Evolutionary conservation across 2,329 filamentous ascomycete genomes (phyloP), one percentile per base, ranked within the genome.

Genomic region (Trichoderma breve): DNA sequence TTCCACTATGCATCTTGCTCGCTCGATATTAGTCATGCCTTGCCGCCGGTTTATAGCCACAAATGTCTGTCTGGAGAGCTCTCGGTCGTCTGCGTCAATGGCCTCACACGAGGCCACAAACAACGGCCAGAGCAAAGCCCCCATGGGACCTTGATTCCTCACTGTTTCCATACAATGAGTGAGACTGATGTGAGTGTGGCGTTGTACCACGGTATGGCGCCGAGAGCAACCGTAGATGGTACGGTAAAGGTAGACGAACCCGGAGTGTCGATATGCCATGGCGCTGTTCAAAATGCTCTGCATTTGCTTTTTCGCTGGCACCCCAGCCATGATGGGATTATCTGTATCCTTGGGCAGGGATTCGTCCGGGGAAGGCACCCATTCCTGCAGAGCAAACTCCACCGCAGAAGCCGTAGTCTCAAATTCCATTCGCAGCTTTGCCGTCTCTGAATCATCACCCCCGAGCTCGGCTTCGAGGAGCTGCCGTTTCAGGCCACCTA

Each of bases 41-140:
- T 91, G 90, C 21, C 88, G 81, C 68, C 81, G 83, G 72, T 87
- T 85, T 9, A 90, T 83, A 6, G 85, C 86, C 5, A 79, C 77
- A 75, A 91, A 91, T 0, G 87, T 82, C 70, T 82, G 81, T 30
- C 82, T 78, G 4, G 89, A 87, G 21, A 88, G 79, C 6, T 81
- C 82, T 18, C 89, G 81, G 76, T 91, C 89, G 9, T 80, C 81
- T 1, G 78, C 75, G 18, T 78, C 82, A 9, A 83, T 80, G 0
- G 89, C 89, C 77, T 91, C 89, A 76, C 89, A 90, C 1, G 88
- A 85, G 2, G 88, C 87, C 11, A 89, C 88, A 75, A 91, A 91
- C 3, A 91, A 81, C 1, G 89, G 89, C 88, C 89, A 91, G 2
- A 91, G 82, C 43, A 91, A 81, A 3, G 89, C 89, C 2, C 87